phyloP scores from a whole-genome alignment of 352 stramenopile genomes.

The Globisporangium acanthophoron region DNA sequence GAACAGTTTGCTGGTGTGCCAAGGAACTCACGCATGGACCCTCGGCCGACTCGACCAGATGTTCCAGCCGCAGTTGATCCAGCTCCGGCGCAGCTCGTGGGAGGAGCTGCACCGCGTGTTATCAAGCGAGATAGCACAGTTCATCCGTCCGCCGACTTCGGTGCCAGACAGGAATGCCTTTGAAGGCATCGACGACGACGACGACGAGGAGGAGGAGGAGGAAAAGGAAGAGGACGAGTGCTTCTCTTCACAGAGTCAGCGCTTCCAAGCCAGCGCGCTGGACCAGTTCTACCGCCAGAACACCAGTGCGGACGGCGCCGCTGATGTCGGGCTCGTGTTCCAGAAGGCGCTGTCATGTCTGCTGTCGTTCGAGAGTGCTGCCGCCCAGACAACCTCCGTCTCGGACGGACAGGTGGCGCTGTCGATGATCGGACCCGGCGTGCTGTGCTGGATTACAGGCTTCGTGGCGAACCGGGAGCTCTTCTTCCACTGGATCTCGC shows the following conservation, averaged over 20 bases:
- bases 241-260: conserved; percentile 6
- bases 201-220: conserved; percentile 22
- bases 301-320: conserved; percentile 36
- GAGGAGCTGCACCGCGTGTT: conserved; percentile 37
- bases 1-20: conserved; percentile 35
- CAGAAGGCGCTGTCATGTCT: conserved; percentile 43
- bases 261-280: conserved; percentile 34
- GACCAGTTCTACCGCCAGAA: conserved; percentile 49
- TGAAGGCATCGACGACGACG: background rate
- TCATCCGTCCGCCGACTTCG: conserved; percentile 22
- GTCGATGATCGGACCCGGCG: conserved; percentile 1
- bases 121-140: conserved; percentile 31
- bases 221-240: conserved; percentile 14
- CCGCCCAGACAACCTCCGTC: background rate
- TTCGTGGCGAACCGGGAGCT: conserved; percentile 49
- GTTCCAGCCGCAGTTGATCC: conserved; percentile 12
- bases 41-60: conserved; percentile 40
- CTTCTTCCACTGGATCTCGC: conserved; percentile 54
- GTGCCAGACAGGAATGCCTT: background rate
- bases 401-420: background rate
- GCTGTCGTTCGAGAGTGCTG: conserved; percentile 34
- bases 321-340: conserved; percentile 32
- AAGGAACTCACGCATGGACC: conserved; percentile 29
- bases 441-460: conserved; percentile 29
- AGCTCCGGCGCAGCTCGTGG: conserved; percentile 24